These are phyloP conservation scores for Solanum corneliomulleri DNA, from an alignment of 257 asterid species.

Conservation along the genomic window DNA sequence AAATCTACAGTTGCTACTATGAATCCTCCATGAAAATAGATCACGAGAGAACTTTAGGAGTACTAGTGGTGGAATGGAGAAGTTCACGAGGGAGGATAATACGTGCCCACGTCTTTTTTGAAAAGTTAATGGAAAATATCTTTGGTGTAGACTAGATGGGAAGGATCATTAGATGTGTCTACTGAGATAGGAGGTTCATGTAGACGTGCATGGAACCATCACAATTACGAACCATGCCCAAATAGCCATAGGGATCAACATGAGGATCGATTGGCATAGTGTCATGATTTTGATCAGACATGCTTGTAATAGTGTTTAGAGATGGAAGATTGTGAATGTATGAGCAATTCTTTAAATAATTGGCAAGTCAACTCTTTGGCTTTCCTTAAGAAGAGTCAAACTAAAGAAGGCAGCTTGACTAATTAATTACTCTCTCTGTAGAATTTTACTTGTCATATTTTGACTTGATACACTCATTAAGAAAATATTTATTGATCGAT, in stretches of 20 bases:
- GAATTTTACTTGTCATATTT: too few species aligned
- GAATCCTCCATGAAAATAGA: constrained; percentile 22
- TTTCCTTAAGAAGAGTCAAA: background rate
- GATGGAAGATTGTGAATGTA: background rate
- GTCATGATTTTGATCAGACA: background rate
- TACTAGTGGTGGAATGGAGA: background rate
- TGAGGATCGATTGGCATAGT: background rate
- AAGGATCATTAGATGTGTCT: background rate
- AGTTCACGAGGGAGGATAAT: background rate
- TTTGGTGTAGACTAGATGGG: background rate
- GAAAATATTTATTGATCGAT: too few species aligned
- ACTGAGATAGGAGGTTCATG: background rate
- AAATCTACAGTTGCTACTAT: background rate
- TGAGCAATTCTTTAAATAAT: background rate
- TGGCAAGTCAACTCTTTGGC: background rate
- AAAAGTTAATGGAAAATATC: constrained; percentile 10
- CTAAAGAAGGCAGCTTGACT: too few species aligned
- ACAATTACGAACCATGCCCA: constrained; percentile 6
- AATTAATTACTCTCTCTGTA: too few species aligned
- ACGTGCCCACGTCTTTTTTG: constrained; percentile 1
- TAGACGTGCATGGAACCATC: constrained; percentile 13
- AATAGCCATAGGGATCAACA: background rate
- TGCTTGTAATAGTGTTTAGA: background rate
- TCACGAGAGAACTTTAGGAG: constrained; percentile 5
- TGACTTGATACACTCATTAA: too few species aligned